phyloP scores from a whole-genome alignment of 192 early-diverging fungal species.

The Globomyces pollinis-pini region DNA sequence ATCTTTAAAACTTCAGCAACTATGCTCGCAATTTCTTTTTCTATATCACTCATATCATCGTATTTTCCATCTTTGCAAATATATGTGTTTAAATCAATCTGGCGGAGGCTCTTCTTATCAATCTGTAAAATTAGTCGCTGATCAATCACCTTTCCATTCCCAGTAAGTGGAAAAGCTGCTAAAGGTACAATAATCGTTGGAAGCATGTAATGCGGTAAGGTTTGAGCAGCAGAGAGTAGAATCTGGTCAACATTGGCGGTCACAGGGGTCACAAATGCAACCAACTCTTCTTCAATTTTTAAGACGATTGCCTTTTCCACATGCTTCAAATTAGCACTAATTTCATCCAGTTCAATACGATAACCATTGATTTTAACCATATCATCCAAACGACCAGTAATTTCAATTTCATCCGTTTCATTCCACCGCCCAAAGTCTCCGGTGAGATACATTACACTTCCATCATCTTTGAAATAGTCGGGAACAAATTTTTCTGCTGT shows the following conservation, averaged over 20 bases:
- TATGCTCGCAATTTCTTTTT: neutral
- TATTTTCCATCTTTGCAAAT: neutral
- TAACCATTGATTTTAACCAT: constrained; percentile 31
- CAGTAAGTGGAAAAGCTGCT: constrained; percentile 21
- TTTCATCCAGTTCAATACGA: constrained; percentile 26
- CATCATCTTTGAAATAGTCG: constrained; percentile 14
- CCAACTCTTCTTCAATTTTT: constrained; percentile 13
- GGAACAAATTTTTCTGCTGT: constrained; percentile 27
- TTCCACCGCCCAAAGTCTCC: constrained; percentile 18
- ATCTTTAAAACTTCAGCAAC: constrained; percentile 10
- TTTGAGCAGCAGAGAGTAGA: neutral
- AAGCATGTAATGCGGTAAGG: constrained; percentile 29
- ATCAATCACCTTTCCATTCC: constrained; percentile 18
- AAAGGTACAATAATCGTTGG: constrained; percentile 16
- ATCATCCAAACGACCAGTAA: constrained; percentile 25
- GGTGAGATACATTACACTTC: constrained; percentile 16
- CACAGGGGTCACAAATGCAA: constrained; percentile 25
- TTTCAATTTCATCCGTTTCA: constrained; percentile 16
- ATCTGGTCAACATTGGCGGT: neutral
- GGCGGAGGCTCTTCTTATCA: neutral
- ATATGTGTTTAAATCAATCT: neutral
- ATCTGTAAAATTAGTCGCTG: neutral
- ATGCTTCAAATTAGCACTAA: constrained; percentile 10
- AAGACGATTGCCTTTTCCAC: constrained; percentile 17
- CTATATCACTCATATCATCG: neutral